Base-by-base conservation (phyloP, 2,329 filamentous ascomycete species). In the Mariannaea elegans region DNA sequence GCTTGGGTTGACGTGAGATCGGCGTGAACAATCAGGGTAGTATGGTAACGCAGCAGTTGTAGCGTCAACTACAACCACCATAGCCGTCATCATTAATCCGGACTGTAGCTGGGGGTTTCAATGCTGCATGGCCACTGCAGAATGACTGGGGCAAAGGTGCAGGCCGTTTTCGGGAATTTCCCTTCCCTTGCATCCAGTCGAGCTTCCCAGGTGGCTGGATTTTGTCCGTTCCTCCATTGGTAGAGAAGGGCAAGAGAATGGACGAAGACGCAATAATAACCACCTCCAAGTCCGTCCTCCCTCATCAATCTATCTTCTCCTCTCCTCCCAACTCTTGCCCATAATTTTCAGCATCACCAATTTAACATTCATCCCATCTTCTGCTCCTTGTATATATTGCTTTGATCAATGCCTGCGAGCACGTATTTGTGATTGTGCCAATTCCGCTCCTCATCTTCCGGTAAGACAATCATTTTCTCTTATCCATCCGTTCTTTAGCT, bases 181-280 rank as follows among this genome's bases (percentile, higher is more conserved):
- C 39, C 38, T 46, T 21, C 39, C 50, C 44, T 46, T 44, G 34
- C 39, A 51, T 31, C 47, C 19, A 32, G 23, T 18, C 29, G 27
- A 24, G 54, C 24, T 51, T 44, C 29, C 27, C 51, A 39, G 21
- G 47, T 39, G 48, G 34, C 24, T 51, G 48, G 48, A n/a, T n/a
- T n/a, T n/a, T n/a, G n/a, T n/a, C n/a, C n/a, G n/a, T n/a, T n/a
- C n/a, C n/a, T n/a, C n/a, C n/a, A n/a, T n/a, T n/a, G n/a, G n/a
- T n/a, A n/a, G n/a, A 50, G 34, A 14, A 44, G 27, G 21, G 19
- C 13, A 18, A 16, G 32, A 32, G 27, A 27, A 23, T 34, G 31
- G 32, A 49, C 34, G 32, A 18, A 38, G 38, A 34, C 21, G 23
- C 9, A 23, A 32, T 39, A n/a, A 13, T 38, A 24, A 32, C 7